Base-by-base conservation (phyloP, 257 asterid genomes). In the Ajuga chamaepitys region DNA sequence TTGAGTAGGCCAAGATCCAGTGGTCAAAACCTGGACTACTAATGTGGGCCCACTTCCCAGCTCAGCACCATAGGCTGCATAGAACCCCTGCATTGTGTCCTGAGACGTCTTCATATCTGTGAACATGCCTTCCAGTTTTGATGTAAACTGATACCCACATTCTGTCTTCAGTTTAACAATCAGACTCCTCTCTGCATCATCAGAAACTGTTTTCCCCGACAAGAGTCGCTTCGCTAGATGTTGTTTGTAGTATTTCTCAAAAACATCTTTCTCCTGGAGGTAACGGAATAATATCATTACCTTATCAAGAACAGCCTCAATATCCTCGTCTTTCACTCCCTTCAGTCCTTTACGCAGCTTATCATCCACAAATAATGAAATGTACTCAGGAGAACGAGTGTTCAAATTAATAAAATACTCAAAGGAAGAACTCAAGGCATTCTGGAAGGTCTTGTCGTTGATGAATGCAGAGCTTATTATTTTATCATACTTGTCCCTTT, bases 91-190 rank as follows among this genome's bases (percentile, higher is more conserved):
- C 94, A 86, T 88, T 7, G 94, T 84, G 64, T 91, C 98, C 72
- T 86, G 94, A 34, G 98, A 88, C 0, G 98, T 91, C 77, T 84
- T 88, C 97, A 91, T 88, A 78, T 91, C 97, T 0, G 93, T 91
- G 67, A 91, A 88, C 98, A 91, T 88, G 72, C 96, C 95, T 70
- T 91, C 98, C 59, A 91, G 68, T 67, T 91, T 88, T 1, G 97
- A 91, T 22, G 97, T 91, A 60, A 91, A 91, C 28, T 88, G 97
- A 65, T 86, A 84, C 14, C 96, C 97, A 61, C 97, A 91, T 70
- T 91, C 95, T 5, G 95, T 88, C 80, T 88, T 91, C 82, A 91
- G 77, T 73, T 88, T 91, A 48, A 88, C 94, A 46, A 91, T 81
- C 70, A 91, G 75, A 62, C 95, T 88, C 70, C 91, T 82, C 82